Conservation (phyloP, 1,284 basidiomycete species). For the Veloporphyrellus conicus region DNA sequence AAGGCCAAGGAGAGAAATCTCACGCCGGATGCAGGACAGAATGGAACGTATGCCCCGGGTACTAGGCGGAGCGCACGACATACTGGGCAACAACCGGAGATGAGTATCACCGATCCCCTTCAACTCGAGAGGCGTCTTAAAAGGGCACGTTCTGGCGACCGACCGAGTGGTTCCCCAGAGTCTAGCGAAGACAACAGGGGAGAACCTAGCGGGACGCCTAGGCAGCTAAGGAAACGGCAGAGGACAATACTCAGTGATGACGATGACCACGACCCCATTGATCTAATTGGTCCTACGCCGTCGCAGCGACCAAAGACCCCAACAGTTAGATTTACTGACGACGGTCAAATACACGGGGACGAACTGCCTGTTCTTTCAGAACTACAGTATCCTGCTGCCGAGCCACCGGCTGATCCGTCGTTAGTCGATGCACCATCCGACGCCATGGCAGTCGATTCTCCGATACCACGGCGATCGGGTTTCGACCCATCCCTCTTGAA, state of each 20-base stretch:
- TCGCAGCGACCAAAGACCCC: conserved; percentile 30
- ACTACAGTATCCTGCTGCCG: neutral
- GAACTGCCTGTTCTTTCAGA: conserved; percentile 19
- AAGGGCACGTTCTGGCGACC: conserved; percentile 61
- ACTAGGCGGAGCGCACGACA: conserved; percentile 65
- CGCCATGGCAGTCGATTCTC: conserved; percentile 35
- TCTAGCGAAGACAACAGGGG: conserved; percentile 50
- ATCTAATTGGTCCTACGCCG: conserved; percentile 38
- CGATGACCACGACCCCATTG: conserved; percentile 45
- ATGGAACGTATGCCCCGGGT: conserved; percentile 38
- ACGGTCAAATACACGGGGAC: conserved; percentile 13
- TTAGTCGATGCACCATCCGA: conserved; percentile 10
- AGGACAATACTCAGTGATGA: conserved; percentile 46
- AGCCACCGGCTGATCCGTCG: neutral
- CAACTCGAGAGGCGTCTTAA: conserved; percentile 70
- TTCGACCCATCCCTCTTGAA: conserved; percentile 58
- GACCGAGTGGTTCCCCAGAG: conserved; percentile 48
- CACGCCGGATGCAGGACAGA: conserved; percentile 23
- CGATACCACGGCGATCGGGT: conserved; percentile 36
- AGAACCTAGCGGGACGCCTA: conserved; percentile 26
- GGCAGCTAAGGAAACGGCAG: conserved; percentile 50
- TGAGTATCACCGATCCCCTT: conserved; percentile 65
- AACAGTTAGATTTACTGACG: conserved; percentile 45
- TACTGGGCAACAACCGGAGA: conserved; percentile 67
- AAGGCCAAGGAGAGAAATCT: conserved; percentile 42